Conservation (phyloP, 2,329 filamentous ascomycete species). For the Aspergillus carbonarius region DNA sequence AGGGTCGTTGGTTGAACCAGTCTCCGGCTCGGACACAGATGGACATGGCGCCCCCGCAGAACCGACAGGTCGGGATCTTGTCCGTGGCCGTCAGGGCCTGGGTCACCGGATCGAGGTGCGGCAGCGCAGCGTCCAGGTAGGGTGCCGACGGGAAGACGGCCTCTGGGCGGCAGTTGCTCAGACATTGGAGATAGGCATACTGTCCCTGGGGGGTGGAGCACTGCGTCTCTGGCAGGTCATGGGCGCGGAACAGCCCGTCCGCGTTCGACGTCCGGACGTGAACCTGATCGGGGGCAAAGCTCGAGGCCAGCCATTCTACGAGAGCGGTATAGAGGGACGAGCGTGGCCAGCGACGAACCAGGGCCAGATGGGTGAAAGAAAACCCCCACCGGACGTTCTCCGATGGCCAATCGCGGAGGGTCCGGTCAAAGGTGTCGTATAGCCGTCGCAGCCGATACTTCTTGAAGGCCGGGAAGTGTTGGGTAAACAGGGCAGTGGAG, state of each 20-base stretch:
- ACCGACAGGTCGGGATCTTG: conserved; percentile 15
- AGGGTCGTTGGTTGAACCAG: conserved; percentile 21
- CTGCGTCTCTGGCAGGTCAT: conserved; percentile 15
- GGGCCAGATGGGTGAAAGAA: conserved; percentile 21
- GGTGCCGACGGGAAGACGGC: conserved; percentile 19
- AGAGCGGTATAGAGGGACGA: conserved; percentile 12
- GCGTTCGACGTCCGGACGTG: conserved; percentile 25
- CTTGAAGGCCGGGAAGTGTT: conserved; percentile 27
- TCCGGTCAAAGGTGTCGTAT: conserved; percentile 20
- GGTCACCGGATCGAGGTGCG: conserved; percentile 15
- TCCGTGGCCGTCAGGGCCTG: conserved; percentile 16
- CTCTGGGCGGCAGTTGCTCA: conserved; percentile 19
- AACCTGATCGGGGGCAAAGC: conserved; percentile 3
- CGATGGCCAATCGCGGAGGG: conserved; percentile 17
- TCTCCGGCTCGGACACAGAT: conserved; percentile 23
- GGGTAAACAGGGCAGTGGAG: conserved; percentile 21
- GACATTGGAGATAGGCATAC: conserved; percentile 22
- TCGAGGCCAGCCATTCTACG: neutral
- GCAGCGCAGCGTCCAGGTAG: conserved; percentile 18
- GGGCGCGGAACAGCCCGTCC: conserved; percentile 20
- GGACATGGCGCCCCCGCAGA: conserved; percentile 20
- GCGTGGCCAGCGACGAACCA: conserved; percentile 17
- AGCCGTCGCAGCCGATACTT: conserved; percentile 28
- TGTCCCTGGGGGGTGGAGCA: conserved; percentile 24
- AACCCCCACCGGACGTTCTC: conserved; percentile 23